Evolutionary conservation across 345 rosid genomes (phyloP).

Genomic region (Sonneratia alba): DNA sequence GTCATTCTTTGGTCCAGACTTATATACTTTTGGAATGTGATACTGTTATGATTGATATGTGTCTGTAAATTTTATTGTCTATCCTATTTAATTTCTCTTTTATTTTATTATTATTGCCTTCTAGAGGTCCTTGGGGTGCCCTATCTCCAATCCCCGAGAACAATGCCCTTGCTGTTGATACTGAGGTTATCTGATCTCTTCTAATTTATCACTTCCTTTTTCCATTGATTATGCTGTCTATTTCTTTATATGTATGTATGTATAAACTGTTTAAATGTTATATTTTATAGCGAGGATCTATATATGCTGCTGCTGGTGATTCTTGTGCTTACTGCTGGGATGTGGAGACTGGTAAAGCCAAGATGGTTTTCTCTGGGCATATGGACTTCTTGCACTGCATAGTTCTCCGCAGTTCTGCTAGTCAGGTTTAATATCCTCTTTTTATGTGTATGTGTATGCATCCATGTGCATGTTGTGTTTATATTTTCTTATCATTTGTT

Average conservation of each 20-base stretch:
- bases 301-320: too few relatives aligned
- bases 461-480: not conserved
- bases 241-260: not conserved
- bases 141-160: conserved; percentile 89
- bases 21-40: not conserved
- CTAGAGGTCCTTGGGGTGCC: conserved; percentile 97
- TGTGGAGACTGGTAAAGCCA: conserved; percentile 73
- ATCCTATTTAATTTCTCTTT: conserved; percentile 4
- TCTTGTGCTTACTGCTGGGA: too few relatives aligned
- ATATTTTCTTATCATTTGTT: not conserved
- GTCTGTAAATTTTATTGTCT: not conserved
- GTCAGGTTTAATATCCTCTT: conserved; percentile 44
- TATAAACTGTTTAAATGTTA: not conserved
- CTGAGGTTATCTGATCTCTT: not conserved
- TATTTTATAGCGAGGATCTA: conserved; percentile 15
- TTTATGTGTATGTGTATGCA: not conserved
- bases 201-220: not conserved
- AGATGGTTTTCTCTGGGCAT: conserved; percentile 80
- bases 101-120: conserved; percentile 5
- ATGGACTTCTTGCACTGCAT: conserved; percentile 76
- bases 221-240: not conserved
- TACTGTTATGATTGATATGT: not conserved
- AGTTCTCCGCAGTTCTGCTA: conserved; percentile 55
- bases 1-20: not conserved
- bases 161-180: conserved; percentile 17